Evolutionary conservation across 164 flowering plant species (phyloP).

Genomic region (Akebia trifoliata): DNA sequence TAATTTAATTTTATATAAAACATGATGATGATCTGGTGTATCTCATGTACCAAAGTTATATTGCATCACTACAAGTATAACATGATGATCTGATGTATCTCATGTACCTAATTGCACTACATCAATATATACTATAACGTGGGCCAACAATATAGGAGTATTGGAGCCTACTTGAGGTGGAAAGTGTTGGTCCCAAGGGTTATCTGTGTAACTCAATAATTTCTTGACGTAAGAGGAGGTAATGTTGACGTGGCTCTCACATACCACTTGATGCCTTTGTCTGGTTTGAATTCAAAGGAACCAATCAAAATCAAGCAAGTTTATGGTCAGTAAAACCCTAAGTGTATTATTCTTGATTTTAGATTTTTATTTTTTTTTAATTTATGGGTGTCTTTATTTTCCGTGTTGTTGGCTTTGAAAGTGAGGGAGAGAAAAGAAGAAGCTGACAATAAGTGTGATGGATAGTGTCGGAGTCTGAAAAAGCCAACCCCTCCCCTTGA

Average conservation of each 20-base stretch:
- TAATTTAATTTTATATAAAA: too few relatives aligned
- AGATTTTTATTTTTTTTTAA: slow-evolving; percentile 1
- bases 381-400: not conserved
- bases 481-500: slow-evolving; percentile 19
- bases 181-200: too few relatives aligned
- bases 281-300: slow-evolving; percentile 23
- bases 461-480: slow-evolving; percentile 22
- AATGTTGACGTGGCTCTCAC: slow-evolving; percentile 7
- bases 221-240: slow-evolving; percentile 9
- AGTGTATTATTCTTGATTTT: slow-evolving; percentile 3
- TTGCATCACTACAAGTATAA: too few relatives aligned
- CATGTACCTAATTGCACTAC: too few relatives aligned
- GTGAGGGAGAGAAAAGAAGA: slow-evolving; percentile 17
- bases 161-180: too few relatives aligned
- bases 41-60: too few relatives aligned
- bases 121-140: too few relatives aligned
- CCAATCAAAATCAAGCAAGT: slow-evolving; percentile 3
- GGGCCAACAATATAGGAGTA: too few relatives aligned
- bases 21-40: too few relatives aligned
- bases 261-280: slow-evolving; percentile 24
- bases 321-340: not conserved
- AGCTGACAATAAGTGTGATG: slow-evolving; percentile 26
- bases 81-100: too few relatives aligned
- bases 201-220: slow-evolving; percentile 21
- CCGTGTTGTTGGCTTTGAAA: slow-evolving; percentile 14